Base-by-base conservation (phyloP, 371 early-diverging fungal genomes). In the Sporodiniella umbellata region DNA sequence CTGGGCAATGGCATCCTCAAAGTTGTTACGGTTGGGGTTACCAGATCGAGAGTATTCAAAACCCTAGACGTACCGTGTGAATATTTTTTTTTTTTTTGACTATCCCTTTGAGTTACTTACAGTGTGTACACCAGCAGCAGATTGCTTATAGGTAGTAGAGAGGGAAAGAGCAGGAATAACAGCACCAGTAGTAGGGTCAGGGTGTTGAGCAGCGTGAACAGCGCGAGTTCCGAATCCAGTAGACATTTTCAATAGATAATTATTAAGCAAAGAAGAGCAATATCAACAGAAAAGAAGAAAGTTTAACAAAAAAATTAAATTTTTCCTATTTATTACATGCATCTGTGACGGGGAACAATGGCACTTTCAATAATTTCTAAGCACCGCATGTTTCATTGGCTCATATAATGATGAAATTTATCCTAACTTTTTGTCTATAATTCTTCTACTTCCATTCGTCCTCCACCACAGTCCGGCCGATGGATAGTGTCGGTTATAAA, bases 11-110 rank as follows among this genome's bases (percentile, higher is more conserved):
- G 94, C 94, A 14, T 76, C 72, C 69, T 98, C 99, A 68, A 98
- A 93, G 62, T 80, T 80, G 23, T 76, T 66, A 54, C 99, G 87
- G 57, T 90, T 95, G 31, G 99, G 99, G 71, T 98, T 98, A 54
- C 90, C 93, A 17, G 89, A 85, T 62, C 99, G 90, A 38, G 96
- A 96, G 78, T 98, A 98, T 59, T 96, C 97, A 64, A 78, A 98
- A 40, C 94, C 95, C 86, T 86, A 48, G 33, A 33, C 5, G 33
- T 28, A 28, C 10, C 30, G 30, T 28, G 30, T 28, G 42, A 45
- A 45, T 38, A 42, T 59, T 49, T 58, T 53, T 30, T 42, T 22
- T 14, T 25, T 8, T 2, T 19, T 47, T 22, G 39, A 51, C 31
- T 43, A 45, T 55, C 45, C 26, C 42, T 42, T 8, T 39, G 38